Evolutionary conservation across 805 yeast genomes (phyloP), one percentile per base, ranked within the genome.

Genomic region (Candida mattraensis): DNA sequence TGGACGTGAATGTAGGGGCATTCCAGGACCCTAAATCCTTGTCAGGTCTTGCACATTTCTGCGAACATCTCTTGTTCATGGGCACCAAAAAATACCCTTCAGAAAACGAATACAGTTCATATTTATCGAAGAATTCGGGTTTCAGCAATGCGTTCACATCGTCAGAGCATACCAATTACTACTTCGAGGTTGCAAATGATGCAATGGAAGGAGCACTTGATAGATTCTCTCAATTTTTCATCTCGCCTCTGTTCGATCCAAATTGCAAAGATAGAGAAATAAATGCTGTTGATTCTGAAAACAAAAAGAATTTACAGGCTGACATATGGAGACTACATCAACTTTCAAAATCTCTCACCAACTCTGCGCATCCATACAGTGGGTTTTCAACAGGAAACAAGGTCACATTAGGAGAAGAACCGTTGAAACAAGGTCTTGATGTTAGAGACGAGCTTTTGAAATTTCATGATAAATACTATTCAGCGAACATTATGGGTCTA

Each of bases 241-340:
- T 89, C 22, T 60, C 76, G 18, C 99, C 99, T 1, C 66, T 91
- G 48, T 91, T 91, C 53, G 67, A 70, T 45, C 66, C 61, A 49
- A 47, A 78, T 44, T 82, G 96, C 55, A 86, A 87, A 55, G 96
- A 88, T 54, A 73, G 97, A 37, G 99, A 91, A 61, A 84, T 91
- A 51, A 77, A 80, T 45, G 98, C 98, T 2, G 98, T 91, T 7
- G 96, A 91, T 61, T 84, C 95, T 24, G 99, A 91, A 64, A 87
- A 91, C 66, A 91, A 88, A 59, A 91, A 93, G 65, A 91, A 91
- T 58, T 67, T 93, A 34, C 98, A 91, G 60, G 83, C 74, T 56
- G 99, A 91, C 60, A 56, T 64, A 28, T 88, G 98, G 97, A 76
- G 98, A 53, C 63, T 87, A 31, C 81, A 82, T 53, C 98, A 91